Conservation (phyloP, 257 asterid species). For the Agastache rugosa region DNA sequence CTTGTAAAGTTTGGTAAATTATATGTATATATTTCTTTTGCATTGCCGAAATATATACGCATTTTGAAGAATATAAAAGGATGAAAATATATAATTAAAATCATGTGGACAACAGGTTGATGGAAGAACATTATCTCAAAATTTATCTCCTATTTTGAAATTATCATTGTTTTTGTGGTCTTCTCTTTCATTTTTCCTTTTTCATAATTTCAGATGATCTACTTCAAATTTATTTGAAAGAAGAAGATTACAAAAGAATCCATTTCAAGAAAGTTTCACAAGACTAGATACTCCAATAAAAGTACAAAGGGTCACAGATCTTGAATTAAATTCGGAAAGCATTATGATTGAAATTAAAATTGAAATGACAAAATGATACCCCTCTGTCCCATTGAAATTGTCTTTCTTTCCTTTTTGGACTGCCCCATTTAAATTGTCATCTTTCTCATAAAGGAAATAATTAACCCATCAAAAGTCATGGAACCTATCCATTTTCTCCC, state of each 20-base stretch:
- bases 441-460: too few relatives aligned
- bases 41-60: too few relatives aligned
- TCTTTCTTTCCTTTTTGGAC: too few relatives aligned
- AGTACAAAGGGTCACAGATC: neutral
- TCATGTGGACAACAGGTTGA: neutral
- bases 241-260: too few relatives aligned
- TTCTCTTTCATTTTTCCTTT: neutral
- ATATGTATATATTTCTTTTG: too few relatives aligned
- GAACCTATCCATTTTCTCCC: too few relatives aligned
- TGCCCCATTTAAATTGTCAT: too few relatives aligned
- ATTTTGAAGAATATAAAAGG: neutral
- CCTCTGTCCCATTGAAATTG: too few relatives aligned
- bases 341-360: neutral
- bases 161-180: neutral
- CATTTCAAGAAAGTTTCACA: neutral
- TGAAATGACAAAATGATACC: neutral
- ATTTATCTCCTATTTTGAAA: neutral
- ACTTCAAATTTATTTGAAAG: too few relatives aligned
- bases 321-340: neutral
- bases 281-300: neutral
- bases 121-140: neutral
- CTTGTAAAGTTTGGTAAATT: too few relatives aligned
- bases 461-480: too few relatives aligned
- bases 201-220: too few relatives aligned
- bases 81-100: neutral